These are phyloP conservation scores for Talaromyces piceae DNA, from an alignment of 2,329 filamentous ascomycete genomes.

Conservation along the genomic window DNA sequence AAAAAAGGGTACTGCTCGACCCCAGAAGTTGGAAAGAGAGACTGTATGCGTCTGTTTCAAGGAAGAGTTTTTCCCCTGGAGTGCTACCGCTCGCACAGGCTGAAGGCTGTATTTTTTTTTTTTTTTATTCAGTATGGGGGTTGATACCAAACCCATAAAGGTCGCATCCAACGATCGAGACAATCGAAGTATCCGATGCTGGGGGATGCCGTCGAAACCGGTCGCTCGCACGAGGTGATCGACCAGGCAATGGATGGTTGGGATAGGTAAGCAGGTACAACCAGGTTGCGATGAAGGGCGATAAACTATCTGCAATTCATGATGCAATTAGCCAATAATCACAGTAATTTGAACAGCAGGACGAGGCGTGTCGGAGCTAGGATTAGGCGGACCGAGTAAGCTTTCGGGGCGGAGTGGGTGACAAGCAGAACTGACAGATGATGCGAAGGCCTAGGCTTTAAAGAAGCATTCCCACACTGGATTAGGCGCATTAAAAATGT, in stretches of 20 bases:
- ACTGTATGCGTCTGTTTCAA: neutral
- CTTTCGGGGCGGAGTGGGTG: conserved; percentile 1
- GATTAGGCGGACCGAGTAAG: no score
- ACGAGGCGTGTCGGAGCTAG: neutral
- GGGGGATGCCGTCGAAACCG: neutral
- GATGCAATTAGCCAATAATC: neutral
- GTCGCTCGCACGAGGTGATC: neutral
- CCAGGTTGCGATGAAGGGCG: neutral
- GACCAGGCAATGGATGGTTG: conserved; percentile 7
- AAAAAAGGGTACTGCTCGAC: neutral
- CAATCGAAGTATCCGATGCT: neutral
- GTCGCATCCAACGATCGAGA: neutral
- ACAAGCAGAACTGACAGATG: conserved; percentile 1
- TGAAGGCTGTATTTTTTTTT: neutral
- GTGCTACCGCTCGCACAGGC: neutral
- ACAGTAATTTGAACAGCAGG: neutral
- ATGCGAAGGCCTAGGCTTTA: conserved; percentile 6
- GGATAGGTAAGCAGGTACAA: neutral
- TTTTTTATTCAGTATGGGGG: conserved; percentile 3
- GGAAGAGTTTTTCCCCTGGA: neutral
- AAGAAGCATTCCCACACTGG: conserved; percentile 1
- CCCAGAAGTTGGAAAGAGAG: neutral
- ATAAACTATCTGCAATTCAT: neutral
- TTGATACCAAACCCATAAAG: conserved; percentile 9
- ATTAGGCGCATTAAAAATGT: conserved; percentile 9